A percentile compares a stretch with the other conserved stretches of the same genome.
Evolutionary conservation across 1,284 basidiomycete species (phyloP).

Genomic region (Porodaedalea pini): DNA sequence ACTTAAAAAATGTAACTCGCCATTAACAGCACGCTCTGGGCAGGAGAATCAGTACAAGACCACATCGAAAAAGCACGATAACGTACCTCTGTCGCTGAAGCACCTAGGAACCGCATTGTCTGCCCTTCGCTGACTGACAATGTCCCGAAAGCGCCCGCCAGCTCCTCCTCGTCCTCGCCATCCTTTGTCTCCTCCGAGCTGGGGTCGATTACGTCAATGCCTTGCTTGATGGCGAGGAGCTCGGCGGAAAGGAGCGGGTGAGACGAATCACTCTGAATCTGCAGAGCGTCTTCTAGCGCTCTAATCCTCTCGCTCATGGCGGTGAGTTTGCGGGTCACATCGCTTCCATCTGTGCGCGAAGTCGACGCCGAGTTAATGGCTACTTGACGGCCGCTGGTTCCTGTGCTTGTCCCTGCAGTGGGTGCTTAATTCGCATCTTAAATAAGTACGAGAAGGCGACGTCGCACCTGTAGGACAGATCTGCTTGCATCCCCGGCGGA

Average conservation of each 20-base stretch:
- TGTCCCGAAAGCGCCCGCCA: slow-evolving; percentile 1
- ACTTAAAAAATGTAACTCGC: neutral
- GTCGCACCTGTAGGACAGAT: slow-evolving; percentile 14
- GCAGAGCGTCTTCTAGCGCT: slow-evolving; percentile 13
- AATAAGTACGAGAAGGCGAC: neutral
- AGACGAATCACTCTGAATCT: slow-evolving; percentile 13
- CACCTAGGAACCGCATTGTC: slow-evolving; percentile 3
- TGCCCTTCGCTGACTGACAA: slow-evolving; percentile 5
- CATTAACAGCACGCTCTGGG: neutral
- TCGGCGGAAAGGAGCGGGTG: slow-evolving; percentile 28
- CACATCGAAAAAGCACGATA: neutral
- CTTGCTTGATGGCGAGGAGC: slow-evolving; percentile 24
- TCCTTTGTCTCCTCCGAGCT: neutral
- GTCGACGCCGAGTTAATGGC: neutral
- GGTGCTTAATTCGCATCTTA: neutral
- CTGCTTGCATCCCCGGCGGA: slow-evolving; percentile 11
- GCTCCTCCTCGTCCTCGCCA: slow-evolving; percentile 6
- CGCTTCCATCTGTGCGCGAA: neutral
- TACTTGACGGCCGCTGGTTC: neutral
- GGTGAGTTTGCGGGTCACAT: neutral
- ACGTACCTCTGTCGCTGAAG: slow-evolving; percentile 6
- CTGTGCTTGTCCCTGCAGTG: neutral
- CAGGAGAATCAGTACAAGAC: neutral
- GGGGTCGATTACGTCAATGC: slow-evolving; percentile 22
- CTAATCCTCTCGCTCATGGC: slow-evolving; percentile 21